Conservation (phyloP, 495 filamentous ascomycete genomes). For the Hypoxylon perforatum region DNA sequence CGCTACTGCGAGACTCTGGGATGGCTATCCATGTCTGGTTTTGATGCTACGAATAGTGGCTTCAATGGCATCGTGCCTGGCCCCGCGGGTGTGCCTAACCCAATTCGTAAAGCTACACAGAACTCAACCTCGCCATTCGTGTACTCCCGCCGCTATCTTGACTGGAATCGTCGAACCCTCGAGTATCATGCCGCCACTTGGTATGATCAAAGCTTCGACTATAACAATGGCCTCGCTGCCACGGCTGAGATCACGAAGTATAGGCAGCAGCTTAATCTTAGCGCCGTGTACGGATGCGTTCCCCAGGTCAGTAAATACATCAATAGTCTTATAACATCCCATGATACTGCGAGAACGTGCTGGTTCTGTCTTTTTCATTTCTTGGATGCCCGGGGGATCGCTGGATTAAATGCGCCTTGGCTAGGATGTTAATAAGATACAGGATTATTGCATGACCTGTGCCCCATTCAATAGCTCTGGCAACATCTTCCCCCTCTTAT, state of each 20-base stretch:
- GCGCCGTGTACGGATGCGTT: conserved; percentile 75
- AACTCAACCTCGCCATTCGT: conserved; percentile 48
- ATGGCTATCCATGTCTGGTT: conserved; percentile 81
- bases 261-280: conserved; percentile 70
- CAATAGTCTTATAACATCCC: not conserved
- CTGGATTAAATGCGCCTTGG: not conserved
- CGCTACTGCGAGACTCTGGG: conserved; percentile 91
- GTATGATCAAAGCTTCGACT: conserved; percentile 70
- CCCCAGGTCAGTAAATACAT: conserved; percentile 56
- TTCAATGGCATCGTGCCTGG: conserved; percentile 42
- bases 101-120: conserved; percentile 52
- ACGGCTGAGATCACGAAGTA: conserved; percentile 71
- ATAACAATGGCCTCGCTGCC: conserved; percentile 71
- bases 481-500: conserved; percentile 78
- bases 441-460: conserved; percentile 73
- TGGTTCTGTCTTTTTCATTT: not conserved
- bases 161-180: conserved; percentile 85
- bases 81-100: conserved; percentile 56
- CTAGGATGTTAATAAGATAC: not conserved
- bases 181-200: conserved; percentile 73
- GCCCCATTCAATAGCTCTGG: conserved; percentile 66
- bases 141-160: conserved; percentile 81
- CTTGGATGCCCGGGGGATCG: not conserved
- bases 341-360: too few relatives aligned
- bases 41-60: conserved; percentile 52